Base-by-base conservation (phyloP, 768 basidiomycete species). In the Cyclocybe cylindracea region DNA sequence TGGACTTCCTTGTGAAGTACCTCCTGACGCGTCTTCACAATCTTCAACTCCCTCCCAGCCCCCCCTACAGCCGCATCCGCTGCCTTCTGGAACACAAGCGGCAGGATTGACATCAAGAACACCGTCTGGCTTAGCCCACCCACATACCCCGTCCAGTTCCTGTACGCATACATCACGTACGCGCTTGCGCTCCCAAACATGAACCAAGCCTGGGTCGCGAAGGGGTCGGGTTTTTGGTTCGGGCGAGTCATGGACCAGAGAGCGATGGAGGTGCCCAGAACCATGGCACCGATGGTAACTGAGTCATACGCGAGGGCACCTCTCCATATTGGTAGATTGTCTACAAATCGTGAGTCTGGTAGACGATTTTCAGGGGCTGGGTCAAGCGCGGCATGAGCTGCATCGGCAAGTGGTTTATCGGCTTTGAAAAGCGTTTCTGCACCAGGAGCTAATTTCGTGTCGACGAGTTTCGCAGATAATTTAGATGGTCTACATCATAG, bases 131-230 rank as follows among this genome's bases (percentile, higher is more conserved):
- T 75, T n/a, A 91, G 62, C n/a, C 87, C 87, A 36, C 87, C 87
- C 1, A 69, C 43, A 60, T 89, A 93, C 10, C 89, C 88, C 2
- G 66, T 44, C 89, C 90, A 92, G 63, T 88, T 77, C 41, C 77
- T 75, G 58, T 77, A 81, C 10, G 60, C 56, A 59, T 87, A 88
- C 70, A 89, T 75, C 11, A 78, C 66, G 57, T 77, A 82, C 13
- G 82, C 70, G 35, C 79, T 75, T 1, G 67, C 63, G n/a, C 73
- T 63, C 13, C 88, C 87, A 29, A 78, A 77, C 3, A 62, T 60
- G 57, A 86, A 80, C 79, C 82, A 85, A 10, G 74, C 13, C 1
- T 81, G 82, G 56, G 78, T 74, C 3, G 66, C 61, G 39, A 82
- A 61, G 19, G 71, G 69, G 61, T 32, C 46, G 9, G 10, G 8